These are phyloP conservation scores for Quercus berberidifolia DNA, from an alignment of 306 rosid species.

Conservation along the genomic window DNA sequence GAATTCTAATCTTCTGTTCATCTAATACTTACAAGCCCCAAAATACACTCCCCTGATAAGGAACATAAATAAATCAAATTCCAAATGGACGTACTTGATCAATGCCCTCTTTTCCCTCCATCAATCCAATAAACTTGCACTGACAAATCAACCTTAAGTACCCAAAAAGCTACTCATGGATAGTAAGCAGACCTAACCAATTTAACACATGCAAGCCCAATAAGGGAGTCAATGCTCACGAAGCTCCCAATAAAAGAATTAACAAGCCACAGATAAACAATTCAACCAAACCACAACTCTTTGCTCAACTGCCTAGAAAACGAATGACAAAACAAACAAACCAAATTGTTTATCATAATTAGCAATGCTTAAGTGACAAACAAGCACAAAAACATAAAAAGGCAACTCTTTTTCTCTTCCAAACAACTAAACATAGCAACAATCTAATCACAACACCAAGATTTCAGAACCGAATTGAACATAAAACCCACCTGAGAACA, in stretches of 20 bases:
- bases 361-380: background rate
- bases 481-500: slow-evolving; percentile 66
- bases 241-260: background rate
- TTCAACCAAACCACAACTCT: background rate
- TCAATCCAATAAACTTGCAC: background rate
- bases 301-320: background rate
- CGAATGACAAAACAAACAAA: background rate
- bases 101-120: background rate
- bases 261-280: background rate
- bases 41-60: background rate
- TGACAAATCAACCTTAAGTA: background rate
- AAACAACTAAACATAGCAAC: background rate
- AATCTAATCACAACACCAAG: background rate
- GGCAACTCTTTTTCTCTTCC: background rate
- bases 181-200: background rate
- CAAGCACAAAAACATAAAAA: background rate
- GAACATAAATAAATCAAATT: background rate
- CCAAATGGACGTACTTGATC: background rate
- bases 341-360: background rate
- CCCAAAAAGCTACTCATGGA: background rate
- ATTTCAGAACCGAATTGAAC: background rate
- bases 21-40: background rate
- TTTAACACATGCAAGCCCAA: background rate
- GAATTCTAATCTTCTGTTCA: background rate
- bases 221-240: background rate